Evolutionary conservation across 2,329 filamentous ascomycete genomes (phyloP), one percentile per base, ranked within the genome.

Genomic region (Fusarium continuum): DNA sequence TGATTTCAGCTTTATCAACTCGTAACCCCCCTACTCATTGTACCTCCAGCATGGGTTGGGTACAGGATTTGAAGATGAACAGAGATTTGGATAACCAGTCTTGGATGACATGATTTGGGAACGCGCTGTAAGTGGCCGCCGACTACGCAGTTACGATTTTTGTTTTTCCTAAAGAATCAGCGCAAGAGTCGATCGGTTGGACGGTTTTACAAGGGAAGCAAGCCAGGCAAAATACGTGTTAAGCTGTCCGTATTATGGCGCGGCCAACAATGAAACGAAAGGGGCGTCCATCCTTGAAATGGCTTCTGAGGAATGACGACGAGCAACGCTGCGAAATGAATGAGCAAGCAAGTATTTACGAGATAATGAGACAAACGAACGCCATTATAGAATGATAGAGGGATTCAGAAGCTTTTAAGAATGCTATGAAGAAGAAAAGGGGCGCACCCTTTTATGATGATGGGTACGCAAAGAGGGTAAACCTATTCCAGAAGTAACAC

Each of bases 1-100:
- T 36, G 71, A 76, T 40, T 66, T 76, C 31, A 58, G 68, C 40
- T 76, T 76, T 17, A 68, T 74, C 17, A 41, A 59, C 41, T 22
- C 51, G 13, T 56, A 48, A 34, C 28, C 35, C 2, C 22, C 39
- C 11, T 20, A 8, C n/a, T 8, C 29, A 26, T 19, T 22, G 26
- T 7, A 28, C 5, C 13, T 31, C 29, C 14, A 6, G 20, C 13
- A 31, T 17, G 11, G 17, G 7, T 4, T 19, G 19, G 11, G n/a
- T 6, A 6, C 9, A 13, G n/a, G 28, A 44, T 14, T 20, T 11
- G 14, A 16, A 34, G 17, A 26, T 20, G n/a, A n/a, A n/a, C n/a
- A n/a, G n/a, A n/a, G n/a, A n/a, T n/a, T n/a, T n/a, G n/a, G n/a
- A n/a, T n/a, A n/a, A n/a, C n/a, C 26, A 28, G 10, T 28, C 26